A percentile compares a stretch with the other conserved stretches of the same genome.
phyloP scores from a whole-genome alignment of 148 eudicot species.

The Cornus kousa region DNA sequence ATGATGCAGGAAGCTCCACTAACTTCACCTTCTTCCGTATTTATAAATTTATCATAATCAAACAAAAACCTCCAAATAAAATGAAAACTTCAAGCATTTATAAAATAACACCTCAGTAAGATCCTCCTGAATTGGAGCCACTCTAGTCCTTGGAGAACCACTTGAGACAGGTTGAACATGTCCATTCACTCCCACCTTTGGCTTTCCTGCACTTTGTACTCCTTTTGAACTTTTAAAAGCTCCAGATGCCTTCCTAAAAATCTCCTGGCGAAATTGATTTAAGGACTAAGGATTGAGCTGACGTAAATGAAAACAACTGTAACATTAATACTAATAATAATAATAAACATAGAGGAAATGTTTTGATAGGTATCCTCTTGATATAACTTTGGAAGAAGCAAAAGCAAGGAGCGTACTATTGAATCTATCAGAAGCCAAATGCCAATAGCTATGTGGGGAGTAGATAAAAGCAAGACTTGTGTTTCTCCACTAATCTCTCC shows the following conservation, averaged over 20 bases:
- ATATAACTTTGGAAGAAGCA: neutral
- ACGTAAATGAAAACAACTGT: neutral
- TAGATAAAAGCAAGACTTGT: too few species aligned
- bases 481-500: neutral
- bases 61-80: neutral
- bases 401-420: neutral
- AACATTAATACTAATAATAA: neutral
- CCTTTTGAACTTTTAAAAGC: constrained; percentile 34
- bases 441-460: neutral
- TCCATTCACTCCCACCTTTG: constrained; percentile 29
- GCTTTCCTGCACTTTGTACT: constrained; percentile 36
- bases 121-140: constrained; percentile 33
- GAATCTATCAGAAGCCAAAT: neutral
- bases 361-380: neutral
- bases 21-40: neutral
- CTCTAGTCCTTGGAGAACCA: constrained; percentile 37
- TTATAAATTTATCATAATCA: neutral
- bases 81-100: neutral
- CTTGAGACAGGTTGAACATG: constrained; percentile 35
- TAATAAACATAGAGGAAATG: neutral
- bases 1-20: neutral
- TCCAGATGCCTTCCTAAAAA: constrained; percentile 66
- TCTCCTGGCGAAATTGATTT: constrained; percentile 43
- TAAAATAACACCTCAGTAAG: constrained; percentile 24
- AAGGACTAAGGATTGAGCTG: neutral